Percentiles rank a stretch among this genome's conserved stretches.
These are phyloP conservation scores for Aspergillus wentii DNA, from an alignment of 495 filamentous ascomycete genomes.

Conservation along the genomic window DNA sequence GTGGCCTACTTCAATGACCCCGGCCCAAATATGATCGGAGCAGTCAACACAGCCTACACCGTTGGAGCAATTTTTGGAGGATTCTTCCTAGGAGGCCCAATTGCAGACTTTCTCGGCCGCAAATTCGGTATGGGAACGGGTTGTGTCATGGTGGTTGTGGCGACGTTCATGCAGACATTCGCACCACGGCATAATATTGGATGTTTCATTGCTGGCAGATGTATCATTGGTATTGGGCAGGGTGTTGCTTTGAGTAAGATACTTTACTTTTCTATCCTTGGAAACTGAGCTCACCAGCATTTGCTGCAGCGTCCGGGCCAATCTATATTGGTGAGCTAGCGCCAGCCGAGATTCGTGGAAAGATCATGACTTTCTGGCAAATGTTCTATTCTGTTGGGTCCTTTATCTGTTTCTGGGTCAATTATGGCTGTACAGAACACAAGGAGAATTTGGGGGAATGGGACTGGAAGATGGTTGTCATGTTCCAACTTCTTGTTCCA, in stretches of 20 bases:
- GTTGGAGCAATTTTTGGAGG: conserved; percentile 60
- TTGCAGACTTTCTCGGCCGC: conserved; percentile 54
- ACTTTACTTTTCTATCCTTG: background rate
- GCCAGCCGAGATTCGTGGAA: conserved; percentile 53
- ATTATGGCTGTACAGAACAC: conserved; percentile 51
- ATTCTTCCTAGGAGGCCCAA: conserved; percentile 54
- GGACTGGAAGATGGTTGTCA: conserved; percentile 60
- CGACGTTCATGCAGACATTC: conserved; percentile 60
- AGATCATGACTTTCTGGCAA: conserved; percentile 66
- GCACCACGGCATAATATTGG: conserved; percentile 49
- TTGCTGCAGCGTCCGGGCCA: conserved; percentile 43
- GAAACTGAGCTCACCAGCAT: background rate
- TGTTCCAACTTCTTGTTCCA: conserved; percentile 57
- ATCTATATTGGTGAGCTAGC: conserved; percentile 61
- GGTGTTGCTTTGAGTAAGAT: conserved; percentile 57
- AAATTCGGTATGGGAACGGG: conserved; percentile 54
- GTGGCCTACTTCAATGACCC: conserved; percentile 52
- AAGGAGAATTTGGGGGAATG: conserved; percentile 48
- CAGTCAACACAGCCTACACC: conserved; percentile 58
- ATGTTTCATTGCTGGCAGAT: conserved; percentile 57
- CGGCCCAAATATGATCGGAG: conserved; percentile 45
- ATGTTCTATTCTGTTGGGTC: conserved; percentile 61
- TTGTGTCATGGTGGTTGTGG: conserved; percentile 51
- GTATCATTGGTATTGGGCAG: conserved; percentile 60
- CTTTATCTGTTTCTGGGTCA: conserved; percentile 61